Percentiles rank a stretch among this genome's conserved stretches.
phyloP scores from a whole-genome alignment of 352 stramenopile species.

The Pythium chondricola region DNA sequence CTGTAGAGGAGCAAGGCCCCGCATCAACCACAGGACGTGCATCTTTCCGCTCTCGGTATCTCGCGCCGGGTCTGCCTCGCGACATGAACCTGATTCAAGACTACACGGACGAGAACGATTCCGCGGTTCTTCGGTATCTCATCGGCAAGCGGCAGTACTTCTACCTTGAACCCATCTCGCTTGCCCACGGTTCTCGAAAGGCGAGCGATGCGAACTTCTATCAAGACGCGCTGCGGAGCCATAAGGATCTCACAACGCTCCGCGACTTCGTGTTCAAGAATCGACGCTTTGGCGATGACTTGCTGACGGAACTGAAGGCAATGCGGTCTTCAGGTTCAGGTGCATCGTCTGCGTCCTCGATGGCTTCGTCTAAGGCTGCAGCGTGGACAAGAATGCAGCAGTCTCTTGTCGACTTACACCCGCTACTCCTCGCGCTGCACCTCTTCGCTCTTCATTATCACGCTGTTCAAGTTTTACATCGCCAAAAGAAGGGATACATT shows the following conservation, averaged over 20 bases:
- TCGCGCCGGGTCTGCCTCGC: slow-evolving; percentile 43
- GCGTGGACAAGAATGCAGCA: slow-evolving; percentile 51
- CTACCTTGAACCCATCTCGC: slow-evolving; percentile 49
- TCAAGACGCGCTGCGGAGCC: slow-evolving; percentile 9
- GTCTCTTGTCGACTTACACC: slow-evolving; percentile 44
- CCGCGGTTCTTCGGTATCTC: slow-evolving; percentile 48
- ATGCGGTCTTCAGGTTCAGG: not conserved
- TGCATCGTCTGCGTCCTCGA: slow-evolving; percentile 8
- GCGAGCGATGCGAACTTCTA: slow-evolving; percentile 1
- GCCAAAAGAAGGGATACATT: not conserved
- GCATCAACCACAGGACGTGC: not conserved
- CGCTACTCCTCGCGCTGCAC: slow-evolving; percentile 50
- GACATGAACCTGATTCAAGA: slow-evolving; percentile 79
- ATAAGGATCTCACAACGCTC: slow-evolving; percentile 11
- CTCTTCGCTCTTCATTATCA: slow-evolving; percentile 56
- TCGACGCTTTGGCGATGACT: slow-evolving; percentile 13
- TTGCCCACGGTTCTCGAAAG: slow-evolving; percentile 19
- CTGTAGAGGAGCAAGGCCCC: no score
- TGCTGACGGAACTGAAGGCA: slow-evolving; percentile 6
- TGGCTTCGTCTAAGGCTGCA: slow-evolving; percentile 1
- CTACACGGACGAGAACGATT: slow-evolving; percentile 62
- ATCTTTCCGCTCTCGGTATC: slow-evolving; percentile 47
- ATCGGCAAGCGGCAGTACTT: slow-evolving; percentile 74
- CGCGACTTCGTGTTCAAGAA: slow-evolving; percentile 12
- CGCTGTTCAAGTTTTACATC: slow-evolving; percentile 15